Conservation (phyloP, 1,284 basidiomycete species). For the Moesziomyces globuligerus region DNA sequence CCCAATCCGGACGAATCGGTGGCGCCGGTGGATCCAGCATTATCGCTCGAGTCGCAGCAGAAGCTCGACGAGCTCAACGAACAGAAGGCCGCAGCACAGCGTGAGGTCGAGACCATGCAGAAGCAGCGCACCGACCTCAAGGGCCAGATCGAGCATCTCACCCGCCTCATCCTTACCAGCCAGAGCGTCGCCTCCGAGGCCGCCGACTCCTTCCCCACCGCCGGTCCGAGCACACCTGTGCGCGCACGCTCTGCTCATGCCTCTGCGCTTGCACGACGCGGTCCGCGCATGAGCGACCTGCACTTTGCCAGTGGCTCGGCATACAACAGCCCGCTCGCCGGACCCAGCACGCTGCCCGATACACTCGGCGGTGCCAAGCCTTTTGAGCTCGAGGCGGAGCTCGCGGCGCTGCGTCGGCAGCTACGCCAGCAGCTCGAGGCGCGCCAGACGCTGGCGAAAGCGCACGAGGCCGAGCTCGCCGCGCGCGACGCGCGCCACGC, state of each 20-base stretch:
- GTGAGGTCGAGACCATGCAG: constrained; percentile 56
- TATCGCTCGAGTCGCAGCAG: constrained; percentile 17
- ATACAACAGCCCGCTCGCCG: constrained; percentile 18
- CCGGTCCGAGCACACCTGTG: constrained; percentile 21
- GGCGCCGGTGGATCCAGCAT: constrained; percentile 7
- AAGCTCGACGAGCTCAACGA: constrained; percentile 46
- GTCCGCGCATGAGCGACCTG: constrained; percentile 58
- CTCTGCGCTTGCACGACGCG: constrained; percentile 43
- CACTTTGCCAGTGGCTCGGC: constrained; percentile 1
- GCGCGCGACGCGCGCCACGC: constrained; percentile 27
- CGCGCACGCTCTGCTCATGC: constrained; percentile 19
- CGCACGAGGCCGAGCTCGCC: constrained; percentile 27
- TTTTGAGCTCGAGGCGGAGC: constrained; percentile 56
- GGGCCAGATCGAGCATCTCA: constrained; percentile 63
- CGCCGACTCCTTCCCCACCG: constrained; percentile 4
- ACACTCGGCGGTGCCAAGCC: constrained; percentile 37
- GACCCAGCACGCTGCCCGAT: neutral
- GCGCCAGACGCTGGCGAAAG: constrained; percentile 16
- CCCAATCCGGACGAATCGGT: constrained; percentile 6
- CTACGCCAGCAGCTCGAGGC: constrained; percentile 40
- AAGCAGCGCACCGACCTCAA: constrained; percentile 51
- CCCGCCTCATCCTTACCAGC: constrained; percentile 60
- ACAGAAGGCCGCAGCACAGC: constrained; percentile 43
- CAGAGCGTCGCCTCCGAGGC: constrained; percentile 46
- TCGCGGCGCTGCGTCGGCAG: constrained; percentile 46